Base-by-base conservation (phyloP, 768 basidiomycete species). In the Obba rivulosa region DNA sequence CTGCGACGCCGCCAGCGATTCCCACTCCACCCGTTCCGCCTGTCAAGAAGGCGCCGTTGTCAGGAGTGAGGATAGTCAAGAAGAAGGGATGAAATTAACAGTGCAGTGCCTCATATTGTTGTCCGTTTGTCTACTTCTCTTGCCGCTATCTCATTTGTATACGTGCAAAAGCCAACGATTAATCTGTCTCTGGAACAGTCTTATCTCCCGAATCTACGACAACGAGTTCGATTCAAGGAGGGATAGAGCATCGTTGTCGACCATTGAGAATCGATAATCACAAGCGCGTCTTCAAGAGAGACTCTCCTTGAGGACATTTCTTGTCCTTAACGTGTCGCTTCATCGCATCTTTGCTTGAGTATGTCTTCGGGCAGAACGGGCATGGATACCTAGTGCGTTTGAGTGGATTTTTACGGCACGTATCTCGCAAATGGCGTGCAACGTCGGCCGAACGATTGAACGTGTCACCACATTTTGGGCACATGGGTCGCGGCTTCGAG, bases 41-140 rank as follows among this genome's bases (percentile, higher is more conserved):
- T 1, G 9, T 23, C 11, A 48, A 47, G 34, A 57, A 54, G 37
- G 7, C 41, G 9, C 45, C 52, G 7, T 41, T 57, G 11, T 2
- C 38, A 0, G 56, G 56, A 8, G 51, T 57, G 14, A 50, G 53
- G 5, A 54, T 57, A 8, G 51, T 54, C 18, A 57, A 54, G 34
- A 31, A 40, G n/a, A 57, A 50, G 38, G 36, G 28, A 34, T 41
- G 20, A 17, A 18, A 10, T 16, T 23, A 28, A 31, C 31, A 25
- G 17, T n/a, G 16, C n/a, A 9, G 9, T n/a, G 9, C n/a, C 9
- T 35, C n/a, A n/a, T 35, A 35, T n/a, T 35, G 9, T 35, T 9
- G 34, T n/a, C n/a, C 34, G 8, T 16, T 5, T 16, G n/a, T 38
- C n/a, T 16, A 35, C 20, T 4, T n/a, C 14, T 38, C 20, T 4